Evolutionary conservation across 2,329 filamentous ascomycete species (phyloP).

Genomic region (Colletotrichum sansevieriae): DNA sequence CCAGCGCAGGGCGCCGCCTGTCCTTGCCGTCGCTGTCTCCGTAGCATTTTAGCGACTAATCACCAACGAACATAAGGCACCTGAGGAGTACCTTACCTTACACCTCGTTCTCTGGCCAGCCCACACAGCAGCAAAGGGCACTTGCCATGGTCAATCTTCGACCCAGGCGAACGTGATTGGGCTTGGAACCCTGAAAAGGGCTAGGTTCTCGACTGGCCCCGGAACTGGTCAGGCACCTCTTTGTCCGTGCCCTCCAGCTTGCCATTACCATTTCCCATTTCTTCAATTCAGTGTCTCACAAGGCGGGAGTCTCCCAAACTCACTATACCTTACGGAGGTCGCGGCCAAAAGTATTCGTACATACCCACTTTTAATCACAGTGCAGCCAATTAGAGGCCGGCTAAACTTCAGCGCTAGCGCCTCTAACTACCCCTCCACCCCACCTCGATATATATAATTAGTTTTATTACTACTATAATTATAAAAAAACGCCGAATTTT

Average conservation of each 20-base stretch:
- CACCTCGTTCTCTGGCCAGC: conserved; percentile 11
- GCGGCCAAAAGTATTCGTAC: no score
- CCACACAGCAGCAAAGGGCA: background rate
- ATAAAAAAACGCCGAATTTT: no score
- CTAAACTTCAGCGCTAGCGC: no score
- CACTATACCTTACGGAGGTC: no score
- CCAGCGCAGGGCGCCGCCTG: conserved; percentile 35
- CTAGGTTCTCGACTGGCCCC: conserved; percentile 15
- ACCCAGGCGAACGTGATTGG: conserved; percentile 7
- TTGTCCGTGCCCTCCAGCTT: background rate
- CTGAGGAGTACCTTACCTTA: background rate
- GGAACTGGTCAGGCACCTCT: conserved; percentile 28
- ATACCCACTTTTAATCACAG: no score
- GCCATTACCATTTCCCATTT: background rate
- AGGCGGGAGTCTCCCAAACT: no score
- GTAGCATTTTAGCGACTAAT: background rate
- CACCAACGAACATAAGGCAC: no score
- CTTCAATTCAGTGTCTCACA: background rate
- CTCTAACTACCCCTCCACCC: no score
- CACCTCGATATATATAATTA: no score
- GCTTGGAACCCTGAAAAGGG: conserved; percentile 25
- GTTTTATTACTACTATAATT: no score
- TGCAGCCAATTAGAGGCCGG: no score
- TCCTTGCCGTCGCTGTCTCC: conserved; percentile 26
- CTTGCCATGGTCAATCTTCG: conserved; percentile 8